These are phyloP conservation scores for Entelexis sorbosivorans DNA, from an alignment of 1,139 yeast genomes.

Conservation along the genomic window DNA sequence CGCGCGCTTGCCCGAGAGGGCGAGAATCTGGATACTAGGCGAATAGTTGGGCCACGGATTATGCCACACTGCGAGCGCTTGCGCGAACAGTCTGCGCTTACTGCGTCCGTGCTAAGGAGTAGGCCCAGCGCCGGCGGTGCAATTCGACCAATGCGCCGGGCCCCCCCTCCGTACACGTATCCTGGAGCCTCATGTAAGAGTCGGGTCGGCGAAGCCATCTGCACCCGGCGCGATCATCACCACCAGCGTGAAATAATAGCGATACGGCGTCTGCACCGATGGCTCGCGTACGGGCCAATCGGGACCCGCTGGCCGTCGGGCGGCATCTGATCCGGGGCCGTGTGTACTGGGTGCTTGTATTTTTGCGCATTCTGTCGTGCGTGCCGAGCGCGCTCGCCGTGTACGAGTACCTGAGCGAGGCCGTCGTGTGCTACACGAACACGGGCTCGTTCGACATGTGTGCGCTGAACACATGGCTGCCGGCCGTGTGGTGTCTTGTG, in stretches of 20 bases:
- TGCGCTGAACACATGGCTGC: conserved; percentile 33
- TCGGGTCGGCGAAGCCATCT: no score
- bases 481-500: conserved; percentile 49
- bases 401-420: conserved; percentile 44
- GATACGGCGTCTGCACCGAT: not conserved
- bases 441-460: conserved; percentile 23
- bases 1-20: no score
- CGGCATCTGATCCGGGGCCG: conserved; percentile 15
- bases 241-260: not conserved
- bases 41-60: no score
- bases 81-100: no score
- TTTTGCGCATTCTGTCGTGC: conserved; percentile 41
- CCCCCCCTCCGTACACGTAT: no score
- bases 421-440: conserved; percentile 23
- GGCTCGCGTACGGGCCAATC: conserved; percentile 4
- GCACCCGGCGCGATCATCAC: not conserved
- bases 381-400: conserved; percentile 53
- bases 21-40: no score
- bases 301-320: conserved; percentile 11
- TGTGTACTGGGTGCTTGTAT: conserved; percentile 33
- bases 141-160: no score
- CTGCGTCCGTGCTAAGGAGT: no score
- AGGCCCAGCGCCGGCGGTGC: no score
- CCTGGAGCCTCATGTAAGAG: not conserved
- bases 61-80: no score